phyloP scores from a whole-genome alignment of 768 basidiomycete species.

The Daedalea quercina region DNA sequence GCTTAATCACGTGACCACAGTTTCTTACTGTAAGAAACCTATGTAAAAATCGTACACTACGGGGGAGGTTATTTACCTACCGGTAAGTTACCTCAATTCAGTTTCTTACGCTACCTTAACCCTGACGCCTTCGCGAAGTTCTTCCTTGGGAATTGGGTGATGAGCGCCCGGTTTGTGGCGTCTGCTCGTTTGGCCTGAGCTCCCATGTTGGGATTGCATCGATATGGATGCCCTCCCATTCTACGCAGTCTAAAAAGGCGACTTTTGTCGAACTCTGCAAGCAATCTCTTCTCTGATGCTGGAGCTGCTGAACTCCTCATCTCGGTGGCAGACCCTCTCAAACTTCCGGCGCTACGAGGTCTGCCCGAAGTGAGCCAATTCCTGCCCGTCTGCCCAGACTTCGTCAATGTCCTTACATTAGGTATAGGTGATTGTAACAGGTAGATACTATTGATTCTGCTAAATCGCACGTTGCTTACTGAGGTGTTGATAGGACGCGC shows the following conservation, averaged over 20 bases:
- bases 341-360: slow-evolving; percentile 18
- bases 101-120: too few species aligned
- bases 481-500: slow-evolving; percentile 49
- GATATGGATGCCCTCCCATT: not conserved
- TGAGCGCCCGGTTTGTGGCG: too few species aligned
- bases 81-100: too few species aligned
- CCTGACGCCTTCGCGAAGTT: too few species aligned
- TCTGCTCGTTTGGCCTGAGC: too few species aligned
- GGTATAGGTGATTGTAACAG: slow-evolving; percentile 20
- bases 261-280: not conserved
- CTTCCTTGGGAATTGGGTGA: too few species aligned
- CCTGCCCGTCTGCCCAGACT: not conserved
- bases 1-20: too few species aligned
- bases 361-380: slow-evolving; percentile 19
- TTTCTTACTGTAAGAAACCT: too few species aligned
- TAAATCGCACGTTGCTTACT: not conserved
- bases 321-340: slow-evolving; percentile 12
- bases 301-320: slow-evolving; percentile 18
- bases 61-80: too few species aligned
- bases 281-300: slow-evolving; percentile 10
- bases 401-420: not conserved
- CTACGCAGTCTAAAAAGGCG: not conserved
- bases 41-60: too few species aligned
- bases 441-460: slow-evolving; percentile 1
- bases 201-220: not conserved